Evolutionary conservation across 2,329 filamentous ascomycete species (phyloP), one percentile per base, ranked within the genome.

Genomic region (Penicillium aurantiogriseum): DNA sequence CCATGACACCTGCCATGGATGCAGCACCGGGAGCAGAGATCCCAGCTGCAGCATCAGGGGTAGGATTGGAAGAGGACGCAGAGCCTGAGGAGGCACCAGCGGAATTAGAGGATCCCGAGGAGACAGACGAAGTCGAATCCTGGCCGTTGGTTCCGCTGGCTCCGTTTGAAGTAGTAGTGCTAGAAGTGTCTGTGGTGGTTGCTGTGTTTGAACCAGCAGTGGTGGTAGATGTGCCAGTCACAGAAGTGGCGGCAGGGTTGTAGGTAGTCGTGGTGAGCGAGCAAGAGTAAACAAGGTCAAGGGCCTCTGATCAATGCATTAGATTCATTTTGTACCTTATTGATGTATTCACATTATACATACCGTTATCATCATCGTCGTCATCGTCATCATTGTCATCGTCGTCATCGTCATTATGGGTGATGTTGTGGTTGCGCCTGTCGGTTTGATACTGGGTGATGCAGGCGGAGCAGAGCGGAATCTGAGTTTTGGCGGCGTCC

Each of bases 391-490:
- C 65, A 15, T 66, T 5, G 27, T 63, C 58, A 9, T 63, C 27
- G n/a, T 68, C 64, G 17, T 67, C 36, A 15, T 66, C 54, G 10
- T 61, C 51, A 8, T 59, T 31, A 23, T 59, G 19, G n/a, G 60
- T 56, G 19, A 57, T 54, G 17, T 59, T 42, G 17, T 57, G 57
- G 31, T 56, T 53, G 27, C 62, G 60, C 23, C 15, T 51, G 36
- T 56, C 54, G 10, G 11, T 31, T 25, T 56, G 54, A 51, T 68
- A 65, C 46, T 71, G 58, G n/a, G 67, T 61, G 21, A 72, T 72
- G 35, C 70, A 72, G 33, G 69, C 70, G n/a, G 70, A 68, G 36
- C 70, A 72, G 38, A 68, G 61, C 5, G 70, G 69, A 17, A 72
- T 57, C n/a, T 65, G 58, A 8, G 58, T 67, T n/a, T 61, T 55